Conservation (phyloP, 768 basidiomycete genomes). For the Serendipita sp. region DNA sequence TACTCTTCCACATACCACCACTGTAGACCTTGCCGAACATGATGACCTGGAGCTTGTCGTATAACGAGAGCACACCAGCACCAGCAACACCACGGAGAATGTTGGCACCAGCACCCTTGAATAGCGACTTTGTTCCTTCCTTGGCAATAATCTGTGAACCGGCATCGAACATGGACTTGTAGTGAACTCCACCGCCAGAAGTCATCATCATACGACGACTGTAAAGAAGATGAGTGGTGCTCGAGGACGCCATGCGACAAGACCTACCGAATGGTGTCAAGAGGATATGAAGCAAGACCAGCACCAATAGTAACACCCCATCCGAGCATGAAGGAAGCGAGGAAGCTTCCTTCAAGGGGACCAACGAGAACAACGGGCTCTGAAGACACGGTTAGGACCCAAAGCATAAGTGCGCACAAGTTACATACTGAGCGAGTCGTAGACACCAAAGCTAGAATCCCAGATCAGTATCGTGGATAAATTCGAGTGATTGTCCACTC, state of each 20-base stretch:
- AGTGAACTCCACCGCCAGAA: slow-evolving; percentile 85
- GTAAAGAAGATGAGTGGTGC: slow-evolving; percentile 17
- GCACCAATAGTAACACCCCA: slow-evolving; percentile 99
- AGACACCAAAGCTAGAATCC: slow-evolving; percentile 61
- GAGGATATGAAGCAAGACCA: slow-evolving; percentile 94
- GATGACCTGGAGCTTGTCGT: slow-evolving; percentile 94
- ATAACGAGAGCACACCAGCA: slow-evolving; percentile 96
- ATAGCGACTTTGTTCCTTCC: slow-evolving; percentile 89
- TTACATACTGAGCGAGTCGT: slow-evolving; percentile 74
- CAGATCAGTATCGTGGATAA: background rate
- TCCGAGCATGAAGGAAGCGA: slow-evolving; percentile 91
- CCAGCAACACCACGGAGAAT: slow-evolving; percentile 89
- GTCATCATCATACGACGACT: slow-evolving; percentile 99
- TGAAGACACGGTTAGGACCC: slow-evolving; percentile 20
- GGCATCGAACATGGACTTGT: slow-evolving; percentile 99
- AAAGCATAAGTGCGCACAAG: background rate
- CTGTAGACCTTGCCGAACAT: slow-evolving; percentile 99
- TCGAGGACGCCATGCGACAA: background rate
- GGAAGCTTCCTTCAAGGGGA: slow-evolving; percentile 86
- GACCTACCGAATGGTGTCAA: slow-evolving; percentile 73
- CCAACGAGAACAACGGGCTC: slow-evolving; percentile 97
- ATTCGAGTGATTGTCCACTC: slow-evolving; percentile 5
- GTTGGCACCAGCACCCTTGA: slow-evolving; percentile 95
- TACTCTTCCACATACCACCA: slow-evolving; percentile 44
- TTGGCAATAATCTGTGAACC: slow-evolving; percentile 86